A percentile compares a stretch with the other conserved stretches of the same genome.
Conservation (phyloP, 495 filamentous ascomycete species). For the Hypoxylon trugodes region DNA sequence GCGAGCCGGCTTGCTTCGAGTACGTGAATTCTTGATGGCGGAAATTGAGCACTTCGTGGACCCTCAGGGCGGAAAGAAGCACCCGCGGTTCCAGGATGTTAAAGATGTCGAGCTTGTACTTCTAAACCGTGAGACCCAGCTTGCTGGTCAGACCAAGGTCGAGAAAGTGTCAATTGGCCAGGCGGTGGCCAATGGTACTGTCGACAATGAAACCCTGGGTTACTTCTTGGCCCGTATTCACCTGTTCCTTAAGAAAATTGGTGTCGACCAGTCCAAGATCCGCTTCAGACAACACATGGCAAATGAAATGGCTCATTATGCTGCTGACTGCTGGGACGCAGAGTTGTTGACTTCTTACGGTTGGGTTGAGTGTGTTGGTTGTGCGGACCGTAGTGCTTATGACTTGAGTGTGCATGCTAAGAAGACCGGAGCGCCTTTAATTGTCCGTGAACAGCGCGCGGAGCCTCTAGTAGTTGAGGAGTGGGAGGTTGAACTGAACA, state of each 20-base stretch:
- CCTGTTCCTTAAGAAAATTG: constrained; percentile 68
- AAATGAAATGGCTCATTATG: constrained; percentile 79
- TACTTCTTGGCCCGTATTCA: constrained; percentile 75
- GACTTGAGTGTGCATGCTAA: constrained; percentile 71
- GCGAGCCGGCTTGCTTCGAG: constrained; percentile 74
- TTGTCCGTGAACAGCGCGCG: constrained; percentile 65
- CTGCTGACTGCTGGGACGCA: constrained; percentile 75
- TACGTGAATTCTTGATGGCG: constrained; percentile 84
- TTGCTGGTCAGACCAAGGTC: constrained; percentile 66
- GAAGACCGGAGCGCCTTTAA: constrained; percentile 65
- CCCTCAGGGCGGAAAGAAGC: constrained; percentile 74
- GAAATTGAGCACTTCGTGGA: constrained; percentile 87
- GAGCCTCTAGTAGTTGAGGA: constrained; percentile 66
- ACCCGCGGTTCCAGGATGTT: constrained; percentile 73
- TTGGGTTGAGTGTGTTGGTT: constrained; percentile 77
- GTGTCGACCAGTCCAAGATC: constrained; percentile 67
- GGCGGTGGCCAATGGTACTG: constrained; percentile 64
- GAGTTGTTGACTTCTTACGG: constrained; percentile 71
- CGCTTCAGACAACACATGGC: constrained; percentile 76
- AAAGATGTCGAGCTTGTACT: constrained; percentile 69
- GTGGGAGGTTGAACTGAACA: constrained; percentile 68
- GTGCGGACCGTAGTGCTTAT: constrained; percentile 73
- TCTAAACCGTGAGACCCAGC: constrained; percentile 65
- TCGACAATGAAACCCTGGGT: constrained; percentile 76
- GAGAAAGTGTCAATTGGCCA: constrained; percentile 64